A percentile compares a stretch with the other conserved stretches of the same genome.
Conservation (phyloP, 441 rosid genomes). For the Populus hybrid region DNA sequence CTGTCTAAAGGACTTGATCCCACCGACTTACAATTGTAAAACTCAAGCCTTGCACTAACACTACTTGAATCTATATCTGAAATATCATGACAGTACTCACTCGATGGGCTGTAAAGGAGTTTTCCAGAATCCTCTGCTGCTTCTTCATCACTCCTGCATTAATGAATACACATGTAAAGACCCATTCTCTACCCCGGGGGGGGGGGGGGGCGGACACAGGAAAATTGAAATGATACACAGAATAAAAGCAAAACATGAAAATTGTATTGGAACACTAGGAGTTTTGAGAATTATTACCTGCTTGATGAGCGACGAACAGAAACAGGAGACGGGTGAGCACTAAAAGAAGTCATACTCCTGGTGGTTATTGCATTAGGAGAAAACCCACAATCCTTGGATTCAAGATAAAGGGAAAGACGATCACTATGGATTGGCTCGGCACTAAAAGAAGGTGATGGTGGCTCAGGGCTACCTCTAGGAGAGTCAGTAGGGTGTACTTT, state of each 20-base stretch:
- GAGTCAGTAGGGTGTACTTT: slow-evolving; percentile 72
- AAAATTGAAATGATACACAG: not conserved
- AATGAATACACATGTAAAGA: slow-evolving; percentile 6
- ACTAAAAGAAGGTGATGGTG: slow-evolving; percentile 45
- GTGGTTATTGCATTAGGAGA: slow-evolving; percentile 32
- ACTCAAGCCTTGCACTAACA: slow-evolving; percentile 76
- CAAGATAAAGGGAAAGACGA: slow-evolving; percentile 42
- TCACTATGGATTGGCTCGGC: slow-evolving; percentile 35
- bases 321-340: slow-evolving; percentile 37
- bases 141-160: slow-evolving; percentile 77
- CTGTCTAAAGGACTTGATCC: slow-evolving; percentile 88
- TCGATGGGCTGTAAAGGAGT: slow-evolving; percentile 55
- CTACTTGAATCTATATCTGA: slow-evolving; percentile 80
- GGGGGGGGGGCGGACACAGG: not conserved
- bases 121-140: slow-evolving; percentile 57
- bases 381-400: slow-evolving; percentile 48
- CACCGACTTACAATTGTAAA: slow-evolving; percentile 59
- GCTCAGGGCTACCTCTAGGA: slow-evolving; percentile 59
- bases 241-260: not conserved
- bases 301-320: slow-evolving; percentile 52
- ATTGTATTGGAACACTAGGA: not conserved
- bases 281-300: slow-evolving; percentile 43
- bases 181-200: not conserved
- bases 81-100: slow-evolving; percentile 59
- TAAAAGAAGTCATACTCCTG: slow-evolving; percentile 41